Conservation (phyloP, 208 protist species). For the Angomonas desouzai region DNA sequence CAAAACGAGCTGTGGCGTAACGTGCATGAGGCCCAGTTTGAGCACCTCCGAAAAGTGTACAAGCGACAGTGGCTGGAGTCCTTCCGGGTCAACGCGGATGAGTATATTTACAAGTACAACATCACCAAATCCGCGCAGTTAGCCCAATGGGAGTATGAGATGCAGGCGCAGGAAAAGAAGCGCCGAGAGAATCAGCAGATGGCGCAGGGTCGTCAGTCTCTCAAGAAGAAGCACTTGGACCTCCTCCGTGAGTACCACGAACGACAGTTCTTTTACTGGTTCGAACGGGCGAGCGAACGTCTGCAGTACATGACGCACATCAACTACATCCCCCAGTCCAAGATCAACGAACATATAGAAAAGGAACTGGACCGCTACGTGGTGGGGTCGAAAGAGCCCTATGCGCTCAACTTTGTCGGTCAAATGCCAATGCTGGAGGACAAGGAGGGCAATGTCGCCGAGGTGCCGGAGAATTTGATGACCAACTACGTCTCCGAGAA, state of each 20-base stretch:
- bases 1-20: slow-evolving; percentile 92
- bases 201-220: slow-evolving; percentile 67
- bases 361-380: slow-evolving; percentile 88
- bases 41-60: slow-evolving; percentile 90
- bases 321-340: slow-evolving; percentile 67
- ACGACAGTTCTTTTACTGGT: slow-evolving; percentile 92
- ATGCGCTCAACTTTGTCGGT: slow-evolving; percentile 87
- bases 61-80: slow-evolving; percentile 90
- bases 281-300: slow-evolving; percentile 86
- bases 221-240: slow-evolving; percentile 90
- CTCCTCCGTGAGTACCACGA: slow-evolving; percentile 88
- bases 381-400: slow-evolving; percentile 58
- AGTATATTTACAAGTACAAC: slow-evolving; percentile 94
- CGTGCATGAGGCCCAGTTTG: slow-evolving; percentile 90
- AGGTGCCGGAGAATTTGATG: slow-evolving; percentile 65
- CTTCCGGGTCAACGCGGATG: slow-evolving; percentile 89
- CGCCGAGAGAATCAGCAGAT: slow-evolving; percentile 67
- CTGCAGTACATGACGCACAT: slow-evolving; percentile 89
- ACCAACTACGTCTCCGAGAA: slow-evolving; percentile 77
- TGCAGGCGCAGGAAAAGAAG: slow-evolving; percentile 85
- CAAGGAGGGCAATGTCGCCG: slow-evolving; percentile 70
- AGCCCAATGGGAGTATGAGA: slow-evolving; percentile 89
- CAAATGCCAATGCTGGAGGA: slow-evolving; percentile 90
- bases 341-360: slow-evolving; percentile 83
- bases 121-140: slow-evolving; percentile 89